Evolutionary conservation across 2,329 filamentous ascomycete species (phyloP).

Genomic region (Apiospora marii): DNA sequence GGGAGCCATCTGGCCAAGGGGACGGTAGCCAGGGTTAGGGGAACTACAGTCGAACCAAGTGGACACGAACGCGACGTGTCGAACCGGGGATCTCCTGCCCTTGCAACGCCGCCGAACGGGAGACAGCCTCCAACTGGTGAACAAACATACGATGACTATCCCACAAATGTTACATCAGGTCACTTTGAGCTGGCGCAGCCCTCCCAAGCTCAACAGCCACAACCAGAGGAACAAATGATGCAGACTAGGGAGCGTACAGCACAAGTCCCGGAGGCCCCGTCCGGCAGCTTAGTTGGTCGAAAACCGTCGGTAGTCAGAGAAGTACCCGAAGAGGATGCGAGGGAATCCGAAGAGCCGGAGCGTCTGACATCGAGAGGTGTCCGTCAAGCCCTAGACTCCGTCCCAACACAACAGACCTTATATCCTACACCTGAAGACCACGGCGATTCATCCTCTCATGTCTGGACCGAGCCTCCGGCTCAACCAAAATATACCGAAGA

Average conservation of each 20-base stretch:
- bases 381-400: slow-evolving; percentile 44
- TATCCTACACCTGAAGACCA: slow-evolving; percentile 32
- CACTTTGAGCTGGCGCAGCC: background rate
- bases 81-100: background rate
- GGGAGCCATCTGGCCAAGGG: slow-evolving; percentile 60
- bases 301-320: slow-evolving; percentile 57
- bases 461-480: slow-evolving; percentile 5
- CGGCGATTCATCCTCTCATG: slow-evolving; percentile 12
- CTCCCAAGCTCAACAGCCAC: slow-evolving; percentile 11
- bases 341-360: slow-evolving; percentile 24
- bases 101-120: background rate
- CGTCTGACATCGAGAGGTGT: slow-evolving; percentile 33
- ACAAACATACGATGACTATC: background rate
- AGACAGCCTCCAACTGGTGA: background rate
- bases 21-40: slow-evolving; percentile 59
- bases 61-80: slow-evolving; percentile 32
- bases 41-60: slow-evolving; percentile 52
- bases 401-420: slow-evolving; percentile 43
- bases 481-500: slow-evolving; percentile 28
- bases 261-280: slow-evolving; percentile 9
- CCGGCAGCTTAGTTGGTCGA: slow-evolving; percentile 38
- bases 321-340: slow-evolving; percentile 51
- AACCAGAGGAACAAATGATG: slow-evolving; percentile 22
- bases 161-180: background rate
- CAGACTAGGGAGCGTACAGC: background rate